Evolutionary conservation across 768 basidiomycete genomes (phyloP).

Genomic region (Chalciporus chontae): DNA sequence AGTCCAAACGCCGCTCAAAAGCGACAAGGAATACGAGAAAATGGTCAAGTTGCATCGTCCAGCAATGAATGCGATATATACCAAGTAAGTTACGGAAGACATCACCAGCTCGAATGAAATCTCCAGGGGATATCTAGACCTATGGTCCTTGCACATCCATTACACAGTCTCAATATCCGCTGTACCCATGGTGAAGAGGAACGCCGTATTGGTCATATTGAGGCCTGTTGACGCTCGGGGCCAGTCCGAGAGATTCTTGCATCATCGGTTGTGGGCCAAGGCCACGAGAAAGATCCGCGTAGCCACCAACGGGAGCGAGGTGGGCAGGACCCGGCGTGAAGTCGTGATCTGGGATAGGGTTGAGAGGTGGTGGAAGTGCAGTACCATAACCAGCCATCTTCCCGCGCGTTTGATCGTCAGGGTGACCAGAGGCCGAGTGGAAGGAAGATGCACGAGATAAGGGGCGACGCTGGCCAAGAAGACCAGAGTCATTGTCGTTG

Average conservation of each 20-base stretch:
- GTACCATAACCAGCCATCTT: slow-evolving; percentile 29
- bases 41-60: slow-evolving; percentile 23
- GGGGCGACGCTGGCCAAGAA: slow-evolving; percentile 46
- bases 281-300: slow-evolving; percentile 78
- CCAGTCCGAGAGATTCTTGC: slow-evolving; percentile 35
- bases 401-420: slow-evolving; percentile 32
- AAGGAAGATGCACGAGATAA: slow-evolving; percentile 67
- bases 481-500: slow-evolving; percentile 40
- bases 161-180: slow-evolving; percentile 17
- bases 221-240: slow-evolving; percentile 44
- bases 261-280: slow-evolving; percentile 62
- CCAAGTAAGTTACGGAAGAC: slow-evolving; percentile 1
- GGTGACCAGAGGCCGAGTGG: slow-evolving; percentile 48
- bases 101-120: not conserved
- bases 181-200: slow-evolving; percentile 53
- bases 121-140: not conserved
- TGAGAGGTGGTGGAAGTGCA: slow-evolving; percentile 26
- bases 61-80: slow-evolving; percentile 21
- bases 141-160: not conserved
- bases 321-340: slow-evolving; percentile 60
- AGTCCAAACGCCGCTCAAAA: slow-evolving; percentile 3
- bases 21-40: not conserved
- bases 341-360: slow-evolving; percentile 67
- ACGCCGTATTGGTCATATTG: slow-evolving; percentile 54
- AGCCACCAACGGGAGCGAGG: slow-evolving; percentile 71